These are phyloP conservation scores for Ilyonectria mors-panacis DNA, from an alignment of 2,329 filamentous ascomycete genomes.

Conservation along the genomic window DNA sequence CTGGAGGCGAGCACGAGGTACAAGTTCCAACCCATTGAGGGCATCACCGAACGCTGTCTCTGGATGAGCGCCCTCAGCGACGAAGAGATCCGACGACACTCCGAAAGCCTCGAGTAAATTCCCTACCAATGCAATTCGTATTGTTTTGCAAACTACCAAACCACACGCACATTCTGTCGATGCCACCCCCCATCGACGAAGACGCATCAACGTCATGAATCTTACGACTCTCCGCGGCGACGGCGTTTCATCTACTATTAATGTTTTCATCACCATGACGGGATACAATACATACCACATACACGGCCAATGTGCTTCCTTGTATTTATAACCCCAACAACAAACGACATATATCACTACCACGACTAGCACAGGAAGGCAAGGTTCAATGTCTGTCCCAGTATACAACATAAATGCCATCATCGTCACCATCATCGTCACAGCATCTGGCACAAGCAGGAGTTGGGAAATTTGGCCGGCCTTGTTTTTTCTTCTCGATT, in stretches of 20 bases:
- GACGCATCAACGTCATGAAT: constrained; percentile 23
- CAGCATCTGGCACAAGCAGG: constrained; percentile 46
- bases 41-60: constrained; percentile 84
- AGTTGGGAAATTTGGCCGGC: constrained; percentile 43
- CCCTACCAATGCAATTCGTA: neutral
- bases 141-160: neutral
- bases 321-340: constrained; percentile 19
- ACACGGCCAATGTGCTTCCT: constrained; percentile 1
- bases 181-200: constrained; percentile 19
- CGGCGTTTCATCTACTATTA: constrained; percentile 23
- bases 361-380: constrained; percentile 6
- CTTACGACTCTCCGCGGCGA: constrained; percentile 25
- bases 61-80: constrained; percentile 86
- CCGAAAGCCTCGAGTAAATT: constrained; percentile 62
- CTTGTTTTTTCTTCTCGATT: constrained; percentile 18
- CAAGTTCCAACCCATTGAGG: constrained; percentile 80
- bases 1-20: constrained; percentile 85
- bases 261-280: constrained; percentile 21
- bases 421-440: constrained; percentile 36
- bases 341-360: constrained; percentile 14
- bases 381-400: constrained; percentile 4
- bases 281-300: constrained; percentile 17
- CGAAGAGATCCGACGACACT: constrained; percentile 76
- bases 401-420: constrained; percentile 18
- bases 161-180: constrained; percentile 12